Base-by-base conservation (phyloP, 768 basidiomycete species). In the Tylopilus subfusipes region DNA sequence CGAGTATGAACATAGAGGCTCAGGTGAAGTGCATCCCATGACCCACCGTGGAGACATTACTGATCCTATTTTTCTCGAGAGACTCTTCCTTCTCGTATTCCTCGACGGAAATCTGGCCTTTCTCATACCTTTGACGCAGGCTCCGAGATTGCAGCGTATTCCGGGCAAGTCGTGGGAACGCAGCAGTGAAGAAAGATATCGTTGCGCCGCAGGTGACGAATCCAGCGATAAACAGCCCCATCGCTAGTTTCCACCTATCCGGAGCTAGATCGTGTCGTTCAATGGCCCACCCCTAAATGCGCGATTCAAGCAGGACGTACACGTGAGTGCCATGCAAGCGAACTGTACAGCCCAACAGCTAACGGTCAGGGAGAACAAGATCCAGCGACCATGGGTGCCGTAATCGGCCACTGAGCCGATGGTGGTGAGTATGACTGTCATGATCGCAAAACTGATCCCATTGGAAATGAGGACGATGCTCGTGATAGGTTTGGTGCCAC, bases 311-410 rank as follows among this genome's bases (percentile, higher is more conserved):
- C 4, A 18, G 40, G 18, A 72, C 81, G 21, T 61, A 88, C 88
- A 73, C 0, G 87, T 88, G 22, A 93, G 75, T 22, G 81, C 76
- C 78, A 93, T 84, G 64, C 82, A 85, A 0, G 86, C 82, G 58
- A 85, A 93, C 63, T 91, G 89, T 3, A 88, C 81, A 1, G 73
- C 86, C 90, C 90, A 93, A 56, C 88, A 91, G 33, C 92, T 75
- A 40, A 83, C 70, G 0, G 90, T 93, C 12, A 86, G 67, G 18
- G 76, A 76, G 22, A 91, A 72, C n/a, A 93, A 75, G 11, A 92
- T 68, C 88, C 89, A 92, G 16, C 86, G 82, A 21, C 88, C 88
- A 62, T 91, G 89, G 22, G 58, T 69, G 13, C 71, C 69, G 42
- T 71, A 71, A 33, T 71, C 71, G 10, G 62, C 69, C 3, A 64